These are phyloP conservation scores for Entomortierella beljakovae DNA, from an alignment of 192 early-diverging fungal genomes.

Conservation along the genomic window DNA sequence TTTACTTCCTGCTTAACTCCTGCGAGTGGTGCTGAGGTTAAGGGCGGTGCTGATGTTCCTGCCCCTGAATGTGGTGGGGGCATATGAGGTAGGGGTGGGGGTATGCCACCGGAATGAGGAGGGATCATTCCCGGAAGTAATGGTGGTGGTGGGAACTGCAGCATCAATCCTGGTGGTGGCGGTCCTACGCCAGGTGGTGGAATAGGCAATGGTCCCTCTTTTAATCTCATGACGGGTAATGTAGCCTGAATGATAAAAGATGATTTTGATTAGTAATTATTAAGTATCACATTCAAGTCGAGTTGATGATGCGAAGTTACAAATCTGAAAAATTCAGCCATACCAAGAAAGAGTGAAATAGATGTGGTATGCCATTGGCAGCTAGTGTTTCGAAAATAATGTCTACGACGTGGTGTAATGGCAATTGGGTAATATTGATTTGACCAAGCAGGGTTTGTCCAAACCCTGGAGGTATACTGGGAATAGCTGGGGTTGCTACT, in stretches of 20 bases:
- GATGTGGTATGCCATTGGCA: conserved; percentile 29
- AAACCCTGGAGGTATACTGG: conserved; percentile 37
- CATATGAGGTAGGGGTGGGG: conserved; percentile 28
- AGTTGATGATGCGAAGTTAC: no score
- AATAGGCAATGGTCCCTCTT: conserved; percentile 39
- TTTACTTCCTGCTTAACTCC: conserved; percentile 15
- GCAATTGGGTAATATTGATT: conserved; percentile 45
- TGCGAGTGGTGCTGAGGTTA: conserved; percentile 3
- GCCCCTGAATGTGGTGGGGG: conserved; percentile 16
- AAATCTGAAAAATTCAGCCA: neutral
- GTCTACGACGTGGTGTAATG: conserved; percentile 48
- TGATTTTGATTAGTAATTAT: neutral
- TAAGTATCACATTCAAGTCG: neutral
- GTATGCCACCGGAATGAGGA: conserved; percentile 12
- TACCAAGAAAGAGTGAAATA: conserved; percentile 52
- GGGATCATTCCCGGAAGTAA: conserved; percentile 41
- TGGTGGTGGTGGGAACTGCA: conserved; percentile 27
- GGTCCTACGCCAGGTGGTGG: conserved; percentile 50
- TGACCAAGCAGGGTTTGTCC: conserved; percentile 41
- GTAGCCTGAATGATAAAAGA: conserved; percentile 17
- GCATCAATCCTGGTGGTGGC: conserved; percentile 45
- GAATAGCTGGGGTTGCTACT: neutral
- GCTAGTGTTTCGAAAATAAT: conserved; percentile 45
- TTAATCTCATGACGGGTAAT: conserved; percentile 28
- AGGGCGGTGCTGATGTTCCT: conserved; percentile 10